Conservation (phyloP, 768 basidiomycete species). For the Exsudoporus frostii region DNA sequence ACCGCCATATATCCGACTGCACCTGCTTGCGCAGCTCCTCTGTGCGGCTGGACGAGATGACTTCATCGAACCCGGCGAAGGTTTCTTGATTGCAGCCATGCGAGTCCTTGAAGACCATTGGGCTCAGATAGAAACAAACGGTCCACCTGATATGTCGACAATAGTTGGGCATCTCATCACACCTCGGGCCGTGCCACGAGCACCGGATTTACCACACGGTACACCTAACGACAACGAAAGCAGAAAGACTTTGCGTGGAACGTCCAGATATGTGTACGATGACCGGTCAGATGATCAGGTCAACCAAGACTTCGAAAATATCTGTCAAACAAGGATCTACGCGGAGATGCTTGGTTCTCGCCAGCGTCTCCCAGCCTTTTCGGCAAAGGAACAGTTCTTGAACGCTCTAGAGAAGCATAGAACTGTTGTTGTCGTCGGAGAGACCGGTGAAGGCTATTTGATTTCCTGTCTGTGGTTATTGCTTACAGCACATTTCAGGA, state of each 20-base stretch:
- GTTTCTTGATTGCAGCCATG: constrained; percentile 69
- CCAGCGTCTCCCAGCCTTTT: constrained; percentile 72
- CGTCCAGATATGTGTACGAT: constrained; percentile 29
- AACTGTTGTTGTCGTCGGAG: constrained; percentile 84
- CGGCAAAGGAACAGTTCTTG: constrained; percentile 62
- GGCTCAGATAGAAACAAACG: constrained; percentile 60
- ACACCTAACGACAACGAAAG: neutral
- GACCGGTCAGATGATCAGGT: constrained; percentile 47
- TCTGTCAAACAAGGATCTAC: constrained; percentile 49
- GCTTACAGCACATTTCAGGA: constrained; percentile 38
- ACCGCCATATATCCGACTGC: constrained; percentile 79
- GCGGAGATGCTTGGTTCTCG: constrained; percentile 52
- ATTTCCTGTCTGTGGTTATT: neutral
- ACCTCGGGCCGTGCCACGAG: constrained; percentile 11
- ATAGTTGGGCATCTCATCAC: constrained; percentile 47
- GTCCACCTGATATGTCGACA: constrained; percentile 71
- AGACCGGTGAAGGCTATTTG: constrained; percentile 57
- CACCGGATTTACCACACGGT: constrained; percentile 12
- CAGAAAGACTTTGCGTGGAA: neutral
- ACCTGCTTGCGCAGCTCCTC: constrained; percentile 71
- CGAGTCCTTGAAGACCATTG: constrained; percentile 70
- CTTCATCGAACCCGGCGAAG: constrained; percentile 64
- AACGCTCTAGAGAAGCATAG: constrained; percentile 51
- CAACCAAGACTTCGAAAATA: constrained; percentile 48
- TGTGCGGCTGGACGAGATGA: constrained; percentile 47